These are phyloP conservation scores for Populus hybrid DNA, from an alignment of 441 rosid genomes.

Conservation along the genomic window DNA sequence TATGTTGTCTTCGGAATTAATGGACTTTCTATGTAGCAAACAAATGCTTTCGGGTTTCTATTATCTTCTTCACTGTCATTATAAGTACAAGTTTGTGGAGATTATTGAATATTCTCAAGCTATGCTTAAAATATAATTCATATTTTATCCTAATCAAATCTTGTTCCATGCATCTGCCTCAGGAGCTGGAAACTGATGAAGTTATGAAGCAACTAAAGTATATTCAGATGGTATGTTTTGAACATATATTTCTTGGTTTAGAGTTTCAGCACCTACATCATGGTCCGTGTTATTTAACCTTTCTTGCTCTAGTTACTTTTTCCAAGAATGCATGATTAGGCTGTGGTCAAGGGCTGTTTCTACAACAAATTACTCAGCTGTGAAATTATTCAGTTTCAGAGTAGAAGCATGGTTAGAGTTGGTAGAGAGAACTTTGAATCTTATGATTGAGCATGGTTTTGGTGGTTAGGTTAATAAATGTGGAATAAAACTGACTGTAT, in stretches of 20 bases:
- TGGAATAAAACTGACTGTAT: not conserved
- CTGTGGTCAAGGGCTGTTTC: not conserved
- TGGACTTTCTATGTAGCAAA: not conserved
- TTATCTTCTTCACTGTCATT: not conserved
- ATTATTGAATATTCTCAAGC: not conserved
- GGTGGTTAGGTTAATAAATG: not conserved
- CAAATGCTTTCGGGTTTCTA: not conserved
- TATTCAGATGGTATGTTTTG: constrained; percentile 52
- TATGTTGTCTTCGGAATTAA: not conserved
- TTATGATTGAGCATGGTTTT: not conserved
- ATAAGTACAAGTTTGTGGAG: not conserved
- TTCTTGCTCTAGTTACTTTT: not conserved
- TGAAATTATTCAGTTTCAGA: not conserved
- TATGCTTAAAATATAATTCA: not conserved
- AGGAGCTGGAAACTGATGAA: constrained; percentile 85
- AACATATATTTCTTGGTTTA: not conserved
- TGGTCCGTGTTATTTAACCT: not conserved
- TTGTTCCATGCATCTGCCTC: constrained; percentile 22
- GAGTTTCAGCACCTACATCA: not conserved
- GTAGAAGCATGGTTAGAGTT: not conserved
- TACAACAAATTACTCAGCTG: not conserved
- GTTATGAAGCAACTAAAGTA: constrained; percentile 72
- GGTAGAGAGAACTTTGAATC: not conserved
- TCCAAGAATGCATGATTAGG: not conserved
- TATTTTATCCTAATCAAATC: not conserved